phyloP scores from a whole-genome alignment of 139 green algal genomes.

The Chlamydomonas sp. region DNA sequence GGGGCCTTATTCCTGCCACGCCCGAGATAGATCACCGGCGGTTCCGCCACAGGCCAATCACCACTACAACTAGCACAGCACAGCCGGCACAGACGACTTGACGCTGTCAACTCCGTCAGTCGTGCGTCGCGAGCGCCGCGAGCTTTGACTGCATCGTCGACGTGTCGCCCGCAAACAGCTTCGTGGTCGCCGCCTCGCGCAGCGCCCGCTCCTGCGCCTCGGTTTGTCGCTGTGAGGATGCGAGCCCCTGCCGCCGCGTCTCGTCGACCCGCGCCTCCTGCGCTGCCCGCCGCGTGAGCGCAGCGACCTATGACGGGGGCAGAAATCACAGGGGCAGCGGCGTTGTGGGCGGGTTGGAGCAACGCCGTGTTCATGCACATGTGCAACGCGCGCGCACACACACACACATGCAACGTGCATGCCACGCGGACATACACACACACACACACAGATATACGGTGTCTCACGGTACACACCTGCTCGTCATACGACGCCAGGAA shows the following conservation, averaged over 20 bases:
- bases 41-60: too few relatives aligned
- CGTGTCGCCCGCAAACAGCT: conserved; percentile 14
- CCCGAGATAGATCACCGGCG: too few relatives aligned
- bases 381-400: too few relatives aligned
- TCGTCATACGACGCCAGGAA: conserved; percentile 40
- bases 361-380: too few relatives aligned
- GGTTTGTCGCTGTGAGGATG: not conserved
- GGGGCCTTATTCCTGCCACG: too few relatives aligned
- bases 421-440: not conserved
- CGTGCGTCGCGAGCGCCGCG: conserved; percentile 23
- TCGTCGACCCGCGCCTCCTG: conserved; percentile 6
- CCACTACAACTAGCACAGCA: too few relatives aligned
- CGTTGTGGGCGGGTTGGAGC: too few relatives aligned
- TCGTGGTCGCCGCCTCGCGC: not conserved
- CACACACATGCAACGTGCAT: too few relatives aligned
- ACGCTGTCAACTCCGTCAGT: too few relatives aligned
- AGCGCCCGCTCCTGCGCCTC: conserved; percentile 2
- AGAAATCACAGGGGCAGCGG: too few relatives aligned
- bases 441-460: not conserved
- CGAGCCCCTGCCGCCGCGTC: not conserved
- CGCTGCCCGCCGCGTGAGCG: not conserved
- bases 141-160: conserved; percentile 24
- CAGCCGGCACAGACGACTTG: too few relatives aligned
- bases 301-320: not conserved
- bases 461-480: not conserved